Percentiles rank a stretch among this genome's conserved stretches.
Conservation (phyloP, 2,329 filamentous ascomycete species). For the Epicoccum sorghinum region DNA sequence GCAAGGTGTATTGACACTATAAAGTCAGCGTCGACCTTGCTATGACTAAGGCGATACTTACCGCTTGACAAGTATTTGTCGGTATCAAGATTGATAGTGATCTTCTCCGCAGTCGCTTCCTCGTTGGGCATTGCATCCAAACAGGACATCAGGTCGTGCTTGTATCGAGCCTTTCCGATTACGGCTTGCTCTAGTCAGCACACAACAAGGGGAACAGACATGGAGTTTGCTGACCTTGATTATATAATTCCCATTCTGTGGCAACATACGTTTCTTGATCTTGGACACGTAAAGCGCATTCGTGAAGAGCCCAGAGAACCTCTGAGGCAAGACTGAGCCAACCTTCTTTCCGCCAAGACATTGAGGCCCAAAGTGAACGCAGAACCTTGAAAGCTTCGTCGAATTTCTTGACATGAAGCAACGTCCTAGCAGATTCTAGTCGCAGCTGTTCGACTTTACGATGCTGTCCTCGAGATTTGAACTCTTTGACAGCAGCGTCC, state of each 20-base stretch:
- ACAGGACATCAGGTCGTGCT: conserved; percentile 56
- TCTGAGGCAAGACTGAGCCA: conserved; percentile 64
- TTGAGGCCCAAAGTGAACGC: conserved; percentile 60
- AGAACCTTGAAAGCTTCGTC: conserved; percentile 59
- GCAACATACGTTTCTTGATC: conserved; percentile 57
- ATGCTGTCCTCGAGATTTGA: conserved; percentile 58
- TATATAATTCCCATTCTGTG: conserved; percentile 63
- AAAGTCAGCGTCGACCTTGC: conserved; percentile 20
- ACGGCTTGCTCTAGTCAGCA: conserved; percentile 36
- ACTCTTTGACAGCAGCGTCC: conserved; percentile 56
- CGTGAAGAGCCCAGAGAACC: conserved; percentile 60
- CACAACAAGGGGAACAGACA: too few species aligned
- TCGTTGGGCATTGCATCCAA: conserved; percentile 47
- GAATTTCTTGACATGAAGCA: conserved; percentile 58
- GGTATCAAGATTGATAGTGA: conserved; percentile 54
- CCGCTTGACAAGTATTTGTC: conserved; percentile 58
- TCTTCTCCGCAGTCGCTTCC: conserved; percentile 47
- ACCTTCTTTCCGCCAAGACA: conserved; percentile 65
- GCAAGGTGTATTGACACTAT: conserved; percentile 58
- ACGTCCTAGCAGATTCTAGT: conserved; percentile 61
- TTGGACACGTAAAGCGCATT: conserved; percentile 56
- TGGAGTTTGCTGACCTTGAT: conserved; percentile 30
- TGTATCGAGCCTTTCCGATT: conserved; percentile 41
- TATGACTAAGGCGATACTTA: conserved; percentile 46
- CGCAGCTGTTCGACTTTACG: conserved; percentile 62